Conservation (phyloP, 2,329 filamentous ascomycete species). For the Trichophaea hybrida region DNA sequence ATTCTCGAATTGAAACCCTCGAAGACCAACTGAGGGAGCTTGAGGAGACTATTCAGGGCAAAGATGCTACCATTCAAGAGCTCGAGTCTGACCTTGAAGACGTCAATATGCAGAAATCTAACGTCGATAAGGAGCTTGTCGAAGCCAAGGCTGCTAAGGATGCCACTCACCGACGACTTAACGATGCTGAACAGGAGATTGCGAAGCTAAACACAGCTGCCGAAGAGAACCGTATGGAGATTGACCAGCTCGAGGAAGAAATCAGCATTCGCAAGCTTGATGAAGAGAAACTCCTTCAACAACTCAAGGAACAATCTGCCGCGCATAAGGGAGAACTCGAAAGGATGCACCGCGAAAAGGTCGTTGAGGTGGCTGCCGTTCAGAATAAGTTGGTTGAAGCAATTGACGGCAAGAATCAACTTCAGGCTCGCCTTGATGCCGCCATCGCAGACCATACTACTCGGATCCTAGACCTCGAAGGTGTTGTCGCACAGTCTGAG, state of each 20-base stretch:
- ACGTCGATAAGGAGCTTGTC: slow-evolving; percentile 9
- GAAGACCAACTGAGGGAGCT: slow-evolving; percentile 16
- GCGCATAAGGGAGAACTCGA: slow-evolving; percentile 1
- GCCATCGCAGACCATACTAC: slow-evolving; percentile 2
- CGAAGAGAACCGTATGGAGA: slow-evolving; percentile 2
- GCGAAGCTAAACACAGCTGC: slow-evolving; percentile 5
- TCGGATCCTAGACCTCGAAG: slow-evolving; percentile 6
- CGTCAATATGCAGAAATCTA: slow-evolving; percentile 4
- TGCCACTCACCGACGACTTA: slow-evolving; percentile 1
- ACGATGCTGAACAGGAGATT: slow-evolving; percentile 11
- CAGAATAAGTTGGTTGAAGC: slow-evolving; percentile 8
- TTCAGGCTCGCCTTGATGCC: slow-evolving; percentile 8
- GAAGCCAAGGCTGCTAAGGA: slow-evolving; percentile 6
- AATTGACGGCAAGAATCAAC: slow-evolving; percentile 5
- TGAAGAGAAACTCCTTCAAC: slow-evolving; percentile 8
- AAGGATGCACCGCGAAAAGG: slow-evolving; percentile 6
- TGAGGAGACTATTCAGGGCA: slow-evolving; percentile 8
- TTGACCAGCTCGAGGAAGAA: slow-evolving; percentile 10
- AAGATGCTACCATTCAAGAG: slow-evolving; percentile 9
- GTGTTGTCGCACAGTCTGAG: slow-evolving; percentile 1
- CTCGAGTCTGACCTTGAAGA: slow-evolving; percentile 14
- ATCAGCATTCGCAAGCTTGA: slow-evolving; percentile 5
- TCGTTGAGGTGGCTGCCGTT: slow-evolving; percentile 3
- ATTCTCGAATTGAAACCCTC: slow-evolving; percentile 9
- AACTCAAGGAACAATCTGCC: slow-evolving; percentile 11